phyloP scores from a whole-genome alignment of 2,329 filamentous ascomycete species.

The Cytospora piceicola region DNA sequence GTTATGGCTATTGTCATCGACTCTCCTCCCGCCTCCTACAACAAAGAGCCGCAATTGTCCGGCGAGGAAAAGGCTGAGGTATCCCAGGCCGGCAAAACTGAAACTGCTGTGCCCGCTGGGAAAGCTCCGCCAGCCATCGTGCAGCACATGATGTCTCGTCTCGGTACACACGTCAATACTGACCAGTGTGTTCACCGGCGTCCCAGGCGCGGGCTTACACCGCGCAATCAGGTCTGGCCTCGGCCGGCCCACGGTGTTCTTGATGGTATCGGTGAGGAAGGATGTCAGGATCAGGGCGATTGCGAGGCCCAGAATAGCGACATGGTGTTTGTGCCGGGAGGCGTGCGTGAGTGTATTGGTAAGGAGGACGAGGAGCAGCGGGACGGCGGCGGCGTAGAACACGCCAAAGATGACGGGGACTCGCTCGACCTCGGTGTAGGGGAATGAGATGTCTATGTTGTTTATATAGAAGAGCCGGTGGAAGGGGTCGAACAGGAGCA shows the following conservation, averaged over 20 bases:
- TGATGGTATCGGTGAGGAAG: constrained; percentile 87
- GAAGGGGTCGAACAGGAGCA: constrained; percentile 78
- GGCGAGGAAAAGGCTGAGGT: constrained; percentile 70
- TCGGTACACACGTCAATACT: constrained; percentile 75
- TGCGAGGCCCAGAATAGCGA: constrained; percentile 78
- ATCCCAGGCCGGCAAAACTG: constrained; percentile 78
- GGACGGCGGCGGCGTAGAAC: constrained; percentile 75
- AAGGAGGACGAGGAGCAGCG: constrained; percentile 66
- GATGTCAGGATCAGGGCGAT: constrained; percentile 77
- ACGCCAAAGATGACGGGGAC: constrained; percentile 82
- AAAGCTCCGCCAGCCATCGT: constrained; percentile 85
- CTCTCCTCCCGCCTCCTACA: constrained; percentile 33
- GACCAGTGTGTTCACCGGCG: constrained; percentile 57
- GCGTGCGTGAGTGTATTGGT: constrained; percentile 68
- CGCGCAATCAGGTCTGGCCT: constrained; percentile 68
- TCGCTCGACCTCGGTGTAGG: constrained; percentile 81
- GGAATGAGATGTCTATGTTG: constrained; percentile 82
- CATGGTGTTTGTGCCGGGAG: constrained; percentile 78
- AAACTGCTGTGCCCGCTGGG: constrained; percentile 81
- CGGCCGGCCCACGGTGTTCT: constrained; percentile 83
- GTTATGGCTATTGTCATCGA: constrained; percentile 24
- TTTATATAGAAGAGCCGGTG: constrained; percentile 93
- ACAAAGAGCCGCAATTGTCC: constrained; percentile 66
- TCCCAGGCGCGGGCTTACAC: constrained; percentile 68
- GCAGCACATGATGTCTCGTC: constrained; percentile 67